Base-by-base conservation (phyloP, 768 basidiomycete species). In the Antrodiella citrinella region DNA sequence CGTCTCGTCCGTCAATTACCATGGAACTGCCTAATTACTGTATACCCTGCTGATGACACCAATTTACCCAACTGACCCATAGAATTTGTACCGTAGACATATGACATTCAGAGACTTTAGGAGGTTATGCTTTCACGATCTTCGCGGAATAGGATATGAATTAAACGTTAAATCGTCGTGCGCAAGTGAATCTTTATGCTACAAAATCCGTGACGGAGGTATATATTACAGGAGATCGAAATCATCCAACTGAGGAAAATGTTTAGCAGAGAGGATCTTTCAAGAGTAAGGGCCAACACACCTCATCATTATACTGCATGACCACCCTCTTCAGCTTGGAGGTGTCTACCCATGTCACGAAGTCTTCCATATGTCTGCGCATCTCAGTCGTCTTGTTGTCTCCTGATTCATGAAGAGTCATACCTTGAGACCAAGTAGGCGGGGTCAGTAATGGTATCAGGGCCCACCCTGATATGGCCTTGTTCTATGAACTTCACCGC, bases 331-430 rank as follows among this genome's bases (percentile, higher is more conserved):
- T 97, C 63, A 97, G 79, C 65, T 95, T 95, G 57, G 91, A 94
- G 21, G 91, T 91, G 63, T 97, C 94, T 19, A 98, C 94, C 96
- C 96, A 99, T 26, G 96, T 99, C 42, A 98, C 91, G 68, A 94
- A 99, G 75, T 99, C 96, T 63, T 98, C 93, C 93, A 96, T 94
- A 57, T 92, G 88, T 59, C 95, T 90, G 25, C 44, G 38, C 30
- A 44, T 52, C n/a, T n/a, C 19, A 51, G 44, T 20, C 55, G 44
- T 52, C 52, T 54, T 45, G 47, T 21, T 21, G 19, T 25, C 3
- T 9, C 7, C 46, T 41, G 12, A 25, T 35, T 52, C 24, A 44
- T 43, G 19, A 51, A 21, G 44, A 21, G 47, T 51, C 74, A 24
- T 58, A 83, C 89, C 90, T 75, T 38, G 91, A 95, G 52, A 99